Percentiles rank a stretch among this genome's conserved stretches.
Evolutionary conservation across 164 flowering plant species (phyloP).

Genomic region (Chloranthus sessilifolius): DNA sequence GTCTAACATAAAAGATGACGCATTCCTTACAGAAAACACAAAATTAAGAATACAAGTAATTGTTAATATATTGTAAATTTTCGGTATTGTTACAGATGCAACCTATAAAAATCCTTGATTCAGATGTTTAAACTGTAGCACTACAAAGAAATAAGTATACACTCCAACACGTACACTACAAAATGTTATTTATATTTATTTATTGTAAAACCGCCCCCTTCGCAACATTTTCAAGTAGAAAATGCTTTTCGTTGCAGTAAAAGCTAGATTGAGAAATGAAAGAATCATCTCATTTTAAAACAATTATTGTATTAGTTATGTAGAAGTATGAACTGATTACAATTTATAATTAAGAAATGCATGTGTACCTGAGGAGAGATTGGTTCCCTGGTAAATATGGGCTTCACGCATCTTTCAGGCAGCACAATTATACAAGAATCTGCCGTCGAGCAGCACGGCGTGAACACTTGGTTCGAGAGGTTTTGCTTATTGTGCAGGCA

Average conservation of each 20-base stretch:
- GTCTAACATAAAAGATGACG: too few relatives aligned
- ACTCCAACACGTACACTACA: neutral
- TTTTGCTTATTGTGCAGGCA: slow-evolving; percentile 12
- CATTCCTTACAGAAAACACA: too few relatives aligned
- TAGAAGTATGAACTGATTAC: too few relatives aligned
- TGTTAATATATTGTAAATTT: neutral
- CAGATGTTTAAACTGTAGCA: too few relatives aligned
- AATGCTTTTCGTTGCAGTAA: neutral
- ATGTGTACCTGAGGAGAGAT: too few relatives aligned
- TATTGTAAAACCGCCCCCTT: neutral
- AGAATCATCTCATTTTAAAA: too few relatives aligned
- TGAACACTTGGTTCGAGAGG: slow-evolving; percentile 16
- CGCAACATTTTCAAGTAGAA: slow-evolving; percentile 2
- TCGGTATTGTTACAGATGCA: neutral
- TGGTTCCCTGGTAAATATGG: too few relatives aligned
- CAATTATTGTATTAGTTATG: too few relatives aligned
- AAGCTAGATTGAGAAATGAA: too few relatives aligned
- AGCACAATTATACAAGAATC: slow-evolving; percentile 44
- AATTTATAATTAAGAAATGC: too few relatives aligned
- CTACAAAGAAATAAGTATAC: neutral
- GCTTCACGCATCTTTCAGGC: too few relatives aligned
- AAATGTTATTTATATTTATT: neutral
- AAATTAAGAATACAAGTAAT: neutral
- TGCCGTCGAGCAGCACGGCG: slow-evolving; percentile 22
- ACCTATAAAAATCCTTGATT: slow-evolving; percentile 5